These are phyloP conservation scores for Cyclotella kingstonii DNA, from an alignment of 108 stramenopile genomes.

Conservation along the genomic window DNA sequence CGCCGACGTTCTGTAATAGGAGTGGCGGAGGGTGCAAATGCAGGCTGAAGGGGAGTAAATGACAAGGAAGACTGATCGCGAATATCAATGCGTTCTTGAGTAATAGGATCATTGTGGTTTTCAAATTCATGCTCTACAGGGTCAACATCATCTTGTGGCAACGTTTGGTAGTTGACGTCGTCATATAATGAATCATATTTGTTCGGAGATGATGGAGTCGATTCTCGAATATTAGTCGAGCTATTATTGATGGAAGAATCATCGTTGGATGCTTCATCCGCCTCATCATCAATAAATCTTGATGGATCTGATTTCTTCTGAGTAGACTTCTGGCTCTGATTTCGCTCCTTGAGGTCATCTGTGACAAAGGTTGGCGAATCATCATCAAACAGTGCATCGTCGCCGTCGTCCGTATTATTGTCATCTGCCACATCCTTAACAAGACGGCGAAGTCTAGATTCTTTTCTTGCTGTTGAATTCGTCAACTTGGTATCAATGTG, in stretches of 20 bases:
- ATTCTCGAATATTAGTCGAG: too few relatives aligned
- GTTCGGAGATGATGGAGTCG: neutral
- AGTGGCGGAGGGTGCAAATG: constrained; percentile 79
- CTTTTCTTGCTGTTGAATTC: neutral
- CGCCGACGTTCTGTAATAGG: constrained; percentile 67
- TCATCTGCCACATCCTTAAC: neutral
- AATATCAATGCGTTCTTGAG: constrained; percentile 4
- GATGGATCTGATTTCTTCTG: constrained; percentile 20
- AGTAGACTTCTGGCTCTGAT: neutral
- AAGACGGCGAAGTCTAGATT: constrained; percentile 5
- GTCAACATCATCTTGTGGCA: constrained; percentile 18
- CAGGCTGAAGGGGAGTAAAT: constrained; percentile 56
- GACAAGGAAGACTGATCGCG: neutral
- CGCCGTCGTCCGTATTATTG: constrained; percentile 45
- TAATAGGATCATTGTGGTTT: constrained; percentile 25
- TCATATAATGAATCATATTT: constrained; percentile 5
- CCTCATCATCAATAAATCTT: constrained; percentile 57
- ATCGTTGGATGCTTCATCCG: constrained; percentile 43
- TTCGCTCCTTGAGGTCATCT: neutral
- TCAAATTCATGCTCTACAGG: constrained; percentile 30
- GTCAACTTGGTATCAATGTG: neutral
- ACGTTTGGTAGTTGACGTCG: constrained; percentile 4
- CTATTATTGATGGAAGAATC: constrained; percentile 22
- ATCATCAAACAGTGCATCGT: constrained; percentile 25
- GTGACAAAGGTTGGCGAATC: neutral